Evolutionary conservation across 768 basidiomycete genomes (phyloP), one percentile per base, ranked within the genome.

Genomic region (Leccinum barrowsii): DNA sequence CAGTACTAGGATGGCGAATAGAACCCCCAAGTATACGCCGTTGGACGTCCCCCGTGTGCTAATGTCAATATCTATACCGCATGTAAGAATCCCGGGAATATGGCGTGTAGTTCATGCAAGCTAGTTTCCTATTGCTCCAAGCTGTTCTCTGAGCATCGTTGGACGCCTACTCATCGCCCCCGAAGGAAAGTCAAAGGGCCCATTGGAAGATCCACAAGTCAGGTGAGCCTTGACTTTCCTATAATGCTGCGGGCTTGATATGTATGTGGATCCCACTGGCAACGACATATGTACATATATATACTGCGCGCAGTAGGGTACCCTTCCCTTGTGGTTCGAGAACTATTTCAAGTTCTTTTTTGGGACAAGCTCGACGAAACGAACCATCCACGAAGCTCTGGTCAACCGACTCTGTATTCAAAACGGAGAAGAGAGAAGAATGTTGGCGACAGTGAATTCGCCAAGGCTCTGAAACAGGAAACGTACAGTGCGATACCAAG

Each of bases 41-140:
- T 62, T 67, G 37, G 65, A 68, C 24, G 50, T 55, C 19, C 62
- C 7, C 76, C 73, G 4, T 78, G 77, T 35, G 77, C 77, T 15
- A 74, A 76, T 44, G 63, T 73, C 26, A 59, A 74, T 30, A 60
- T 59, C 8, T 55, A 66, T 50, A 54, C 47, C 13, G 54, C 21
- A 26, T 78, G 77, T 57, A 47, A 62, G 13, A 67, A 73, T 0
- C 66, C 63, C 10, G 78, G 77, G 4, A 73, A 61, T 11, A 57
- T 63, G 28, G 54, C 68, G 3, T 72, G 70, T 48, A 57, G 64
- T 30, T 55, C 62, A 21, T 80, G 79, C 62, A 73, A 60, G 50
- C 61, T 80, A 15, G 77, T 79, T 2, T 75, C 74, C 19, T 81
- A 81, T 59, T 81, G 80, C 60, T 80, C 79, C 10, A 75, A 67